Evolutionary conservation across 2,329 filamentous ascomycete species (phyloP).

Genomic region (Colletotrichum sp.): DNA sequence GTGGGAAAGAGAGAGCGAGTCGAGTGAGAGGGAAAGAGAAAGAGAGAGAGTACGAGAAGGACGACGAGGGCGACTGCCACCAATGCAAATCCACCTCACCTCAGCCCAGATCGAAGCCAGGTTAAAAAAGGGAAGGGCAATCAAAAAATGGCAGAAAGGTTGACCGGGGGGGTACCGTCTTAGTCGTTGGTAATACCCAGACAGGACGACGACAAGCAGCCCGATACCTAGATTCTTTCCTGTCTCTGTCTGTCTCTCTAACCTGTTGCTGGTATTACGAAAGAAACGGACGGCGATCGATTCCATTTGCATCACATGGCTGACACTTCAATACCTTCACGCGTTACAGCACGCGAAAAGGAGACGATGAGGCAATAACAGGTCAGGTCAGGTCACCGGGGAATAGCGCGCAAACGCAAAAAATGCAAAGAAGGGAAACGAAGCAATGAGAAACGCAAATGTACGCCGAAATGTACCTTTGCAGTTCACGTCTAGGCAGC

Average conservation of each 20-base stretch:
- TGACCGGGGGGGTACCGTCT: slow-evolving; percentile 12
- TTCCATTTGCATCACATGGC: background rate
- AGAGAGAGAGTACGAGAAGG: background rate
- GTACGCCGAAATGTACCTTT: background rate
- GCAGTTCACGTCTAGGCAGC: background rate
- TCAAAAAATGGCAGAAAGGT: slow-evolving; percentile 7
- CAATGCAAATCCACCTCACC: background rate
- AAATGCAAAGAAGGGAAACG: background rate
- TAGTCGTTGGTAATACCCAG: slow-evolving; percentile 8
- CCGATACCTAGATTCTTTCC: background rate
- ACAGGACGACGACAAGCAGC: background rate
- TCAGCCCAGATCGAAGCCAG: slow-evolving; percentile 8
- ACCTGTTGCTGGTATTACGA: background rate
- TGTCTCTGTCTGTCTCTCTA: background rate
- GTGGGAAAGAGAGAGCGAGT: background rate
- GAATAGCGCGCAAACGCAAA: background rate
- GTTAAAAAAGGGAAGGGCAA: slow-evolving; percentile 11
- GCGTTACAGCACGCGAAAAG: background rate
- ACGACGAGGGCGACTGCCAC: background rate
- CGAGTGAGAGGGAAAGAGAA: background rate
- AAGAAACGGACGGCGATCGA: background rate
- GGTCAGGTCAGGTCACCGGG: background rate
- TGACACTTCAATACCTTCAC: background rate
- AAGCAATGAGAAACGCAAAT: background rate
- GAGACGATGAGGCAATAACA: background rate